Percentiles rank a stretch among this genome's conserved stretches.
phyloP scores from a whole-genome alignment of 139 green algal genomes.

The Protoeuglena noctilucae region DNA sequence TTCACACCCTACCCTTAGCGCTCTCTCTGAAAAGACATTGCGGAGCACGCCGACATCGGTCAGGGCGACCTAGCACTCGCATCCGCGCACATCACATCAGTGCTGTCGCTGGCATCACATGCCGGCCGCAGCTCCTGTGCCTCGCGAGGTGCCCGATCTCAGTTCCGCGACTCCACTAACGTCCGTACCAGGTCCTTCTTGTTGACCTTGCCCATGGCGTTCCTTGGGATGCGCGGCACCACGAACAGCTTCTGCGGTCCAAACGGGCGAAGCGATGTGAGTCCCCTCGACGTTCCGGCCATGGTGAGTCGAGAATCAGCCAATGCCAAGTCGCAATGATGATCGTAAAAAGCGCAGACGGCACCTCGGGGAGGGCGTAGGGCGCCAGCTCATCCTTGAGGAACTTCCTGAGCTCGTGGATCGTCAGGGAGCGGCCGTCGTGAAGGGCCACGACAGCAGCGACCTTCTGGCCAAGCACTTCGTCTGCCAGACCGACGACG shows the following conservation, averaged over 20 bases:
- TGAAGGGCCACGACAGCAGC: conserved; percentile 27
- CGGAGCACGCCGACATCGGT: too few species aligned
- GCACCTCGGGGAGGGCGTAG: conserved; percentile 33
- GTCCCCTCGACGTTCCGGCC: neutral
- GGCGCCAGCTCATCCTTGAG: conserved; percentile 22
- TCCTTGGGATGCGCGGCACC: conserved; percentile 55
- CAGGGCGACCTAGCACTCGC: too few species aligned
- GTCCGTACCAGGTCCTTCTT: conserved; percentile 64
- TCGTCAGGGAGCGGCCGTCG: conserved; percentile 1
- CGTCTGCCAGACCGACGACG: conserved; percentile 70
- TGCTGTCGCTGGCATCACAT: too few species aligned
- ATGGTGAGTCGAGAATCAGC: too few species aligned
- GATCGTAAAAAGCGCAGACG: conserved; percentile 1
- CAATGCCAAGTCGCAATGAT: neutral
- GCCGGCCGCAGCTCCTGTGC: too few species aligned
- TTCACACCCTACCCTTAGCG: too few species aligned
- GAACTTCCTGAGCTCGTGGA: conserved; percentile 15
- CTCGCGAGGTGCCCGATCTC: too few species aligned
- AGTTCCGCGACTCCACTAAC: too few species aligned
- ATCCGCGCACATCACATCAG: too few species aligned
- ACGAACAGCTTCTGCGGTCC: conserved; percentile 27
- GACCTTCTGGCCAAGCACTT: conserved; percentile 50
- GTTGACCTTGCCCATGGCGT: conserved; percentile 97
- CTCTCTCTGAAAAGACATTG: too few species aligned
- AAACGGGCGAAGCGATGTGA: too few species aligned